Percentiles rank a stretch among this genome's conserved stretches.
Evolutionary conservation across 371 early-diverging fungal species (phyloP).

Genomic region (Neoconidiobolus thromboides): DNA sequence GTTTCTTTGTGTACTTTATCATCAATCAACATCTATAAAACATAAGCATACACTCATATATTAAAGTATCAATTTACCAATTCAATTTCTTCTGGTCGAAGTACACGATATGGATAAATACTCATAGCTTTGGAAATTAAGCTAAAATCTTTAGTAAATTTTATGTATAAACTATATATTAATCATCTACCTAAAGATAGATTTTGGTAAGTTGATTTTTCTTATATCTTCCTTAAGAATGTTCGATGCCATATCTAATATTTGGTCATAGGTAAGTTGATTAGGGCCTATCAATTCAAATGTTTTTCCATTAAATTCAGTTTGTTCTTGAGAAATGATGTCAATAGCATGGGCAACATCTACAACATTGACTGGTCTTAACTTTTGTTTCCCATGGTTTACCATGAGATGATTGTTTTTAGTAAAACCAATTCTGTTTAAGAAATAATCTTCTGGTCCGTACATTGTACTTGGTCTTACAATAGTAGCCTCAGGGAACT

Average conservation of each 20-base stretch:
- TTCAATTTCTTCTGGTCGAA: conserved; percentile 46
- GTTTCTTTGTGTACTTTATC: background rate
- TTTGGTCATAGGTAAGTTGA: conserved; percentile 45
- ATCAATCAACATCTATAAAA: background rate
- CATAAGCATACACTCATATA: background rate
- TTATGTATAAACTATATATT: conserved; percentile 6
- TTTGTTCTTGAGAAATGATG: conserved; percentile 44
- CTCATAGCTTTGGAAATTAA: conserved; percentile 21
- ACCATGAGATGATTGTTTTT: conserved; percentile 7
- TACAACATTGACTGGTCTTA: conserved; percentile 67
- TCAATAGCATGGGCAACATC: conserved; percentile 80
- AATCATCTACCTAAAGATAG: conserved; percentile 25
- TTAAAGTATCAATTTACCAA: background rate
- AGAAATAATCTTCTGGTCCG: conserved; percentile 85
- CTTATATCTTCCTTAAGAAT: conserved; percentile 40
- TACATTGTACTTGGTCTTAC: conserved; percentile 79
- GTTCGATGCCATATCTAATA: conserved; percentile 58
- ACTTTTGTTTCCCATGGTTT: conserved; percentile 49
- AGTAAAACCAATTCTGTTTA: conserved; percentile 69
- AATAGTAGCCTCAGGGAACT: conserved; percentile 81
- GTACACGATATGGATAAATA: conserved; percentile 32
- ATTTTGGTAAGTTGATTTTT: conserved; percentile 43
- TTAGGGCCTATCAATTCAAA: conserved; percentile 81
- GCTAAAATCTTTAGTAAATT: conserved; percentile 4
- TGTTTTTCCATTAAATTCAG: conserved; percentile 49